Evolutionary conservation across 805 yeast species (phyloP), one percentile per base, ranked within the genome.

Genomic region (Blastobotrys parvus): DNA sequence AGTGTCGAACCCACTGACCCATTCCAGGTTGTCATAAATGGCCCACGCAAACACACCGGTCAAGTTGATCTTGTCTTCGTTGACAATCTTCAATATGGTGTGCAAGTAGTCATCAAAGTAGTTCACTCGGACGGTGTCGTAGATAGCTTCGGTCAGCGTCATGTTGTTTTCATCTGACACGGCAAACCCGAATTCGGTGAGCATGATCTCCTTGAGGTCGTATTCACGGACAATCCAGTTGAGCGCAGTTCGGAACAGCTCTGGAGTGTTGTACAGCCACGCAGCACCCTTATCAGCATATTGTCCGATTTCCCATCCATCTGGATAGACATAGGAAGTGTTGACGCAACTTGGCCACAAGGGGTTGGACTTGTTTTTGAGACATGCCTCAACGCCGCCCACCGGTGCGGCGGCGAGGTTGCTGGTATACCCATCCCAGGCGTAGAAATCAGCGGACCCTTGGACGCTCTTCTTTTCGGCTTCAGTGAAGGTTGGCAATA

Each of bases 21-120:
- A 61, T 45, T 62, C 65, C 55, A 61, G 57, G 42, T 61, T 58
- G 42, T 62, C 67, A 15, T 57, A 53, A 39, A 56, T 54, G n/a
- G 60, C 49, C 67, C 65, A 61, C 3, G 59, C 60, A 35, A 59
- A 50, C 13, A 61, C 59, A 10, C 64, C 64, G 19, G 51, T 44
- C 16, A 62, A 51, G 8, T 56, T 47, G 20, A 61, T 58, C 3
- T 47, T 46, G 40, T 59, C 65, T 23, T 49, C 44, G 22, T 36
- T 25, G 3, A 43, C 42, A 32, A 55, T 35, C 35, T 59, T 51
- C 31, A 62, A 45, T 15, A 56, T 52, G 4, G 54, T 55, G 23
- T 57, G 51, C 48, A 60, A 19, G 45, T 52, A 62, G 3, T 55
- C 51, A 40, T 58, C 49, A 39, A 51, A 60, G 47, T 61, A 62